A percentile compares a stretch with the other conserved stretches of the same genome.
phyloP scores from a whole-genome alignment of 225 moss, liverwort and hornwort species.

The Marchantia polymorpha region DNA sequence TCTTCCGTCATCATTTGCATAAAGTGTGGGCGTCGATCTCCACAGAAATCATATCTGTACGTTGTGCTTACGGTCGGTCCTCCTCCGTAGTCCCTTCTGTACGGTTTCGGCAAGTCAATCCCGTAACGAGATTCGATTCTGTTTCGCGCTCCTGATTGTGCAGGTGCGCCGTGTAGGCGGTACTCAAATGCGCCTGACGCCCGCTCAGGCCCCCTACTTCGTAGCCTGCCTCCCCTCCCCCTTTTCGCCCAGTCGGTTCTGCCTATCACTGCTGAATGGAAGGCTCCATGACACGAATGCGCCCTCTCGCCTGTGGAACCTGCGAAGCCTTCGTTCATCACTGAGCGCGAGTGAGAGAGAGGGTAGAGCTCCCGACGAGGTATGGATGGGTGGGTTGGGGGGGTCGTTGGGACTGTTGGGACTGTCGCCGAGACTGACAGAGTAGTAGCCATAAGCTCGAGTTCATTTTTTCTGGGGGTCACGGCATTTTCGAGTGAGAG shows the following conservation, averaged over 20 bases:
- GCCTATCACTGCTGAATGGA: not conserved
- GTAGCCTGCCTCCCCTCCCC: too few species aligned
- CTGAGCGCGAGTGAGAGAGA: too few species aligned
- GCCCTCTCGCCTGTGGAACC: too few species aligned
- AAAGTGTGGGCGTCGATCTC: not conserved
- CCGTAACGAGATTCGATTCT: conserved; percentile 3
- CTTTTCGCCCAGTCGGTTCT: not conserved
- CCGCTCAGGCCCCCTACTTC: not conserved
- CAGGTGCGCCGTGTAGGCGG: not conserved
- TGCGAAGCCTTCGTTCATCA: not conserved
- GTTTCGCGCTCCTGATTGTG: not conserved
- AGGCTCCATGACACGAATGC: not conserved
- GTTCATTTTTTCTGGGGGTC: too few species aligned
- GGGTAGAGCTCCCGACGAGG: not conserved
- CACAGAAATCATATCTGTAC: conserved; percentile 14
- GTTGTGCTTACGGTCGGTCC: conserved; percentile 5
- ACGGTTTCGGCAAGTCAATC: conserved; percentile 1
- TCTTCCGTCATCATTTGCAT: not conserved
- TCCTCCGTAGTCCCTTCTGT: conserved; percentile 10
- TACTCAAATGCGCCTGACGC: not conserved
- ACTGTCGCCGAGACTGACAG: not conserved
- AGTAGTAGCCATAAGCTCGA: not conserved
- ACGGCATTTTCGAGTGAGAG: not conserved
- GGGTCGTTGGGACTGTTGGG: not conserved
- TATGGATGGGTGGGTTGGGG: not conserved